Evolutionary conservation across 148 eudicot species (phyloP).

Genomic region (Chenopodium suecicum): DNA sequence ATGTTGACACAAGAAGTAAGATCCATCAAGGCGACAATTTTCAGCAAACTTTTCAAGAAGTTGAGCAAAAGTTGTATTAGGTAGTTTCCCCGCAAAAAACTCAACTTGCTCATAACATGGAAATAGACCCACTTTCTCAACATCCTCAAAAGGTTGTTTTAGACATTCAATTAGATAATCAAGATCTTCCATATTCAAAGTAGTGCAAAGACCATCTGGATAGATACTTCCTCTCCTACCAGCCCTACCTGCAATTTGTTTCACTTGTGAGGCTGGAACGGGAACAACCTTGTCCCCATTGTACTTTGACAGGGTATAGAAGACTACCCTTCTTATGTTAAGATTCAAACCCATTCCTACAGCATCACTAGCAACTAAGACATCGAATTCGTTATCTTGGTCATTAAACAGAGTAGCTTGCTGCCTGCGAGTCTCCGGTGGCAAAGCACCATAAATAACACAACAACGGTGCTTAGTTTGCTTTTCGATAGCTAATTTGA

Average conservation of each 20-base stretch:
- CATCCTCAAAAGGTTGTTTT: conserved; percentile 74
- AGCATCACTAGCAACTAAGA: conserved; percentile 99
- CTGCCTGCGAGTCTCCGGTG: conserved; percentile 94
- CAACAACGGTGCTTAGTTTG: conserved; percentile 87
- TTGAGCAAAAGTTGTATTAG: conserved; percentile 57
- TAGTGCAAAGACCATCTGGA: conserved; percentile 90
- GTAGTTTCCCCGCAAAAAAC: conserved; percentile 78
- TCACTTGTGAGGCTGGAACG: conserved; percentile 89
- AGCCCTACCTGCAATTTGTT: conserved; percentile 97
- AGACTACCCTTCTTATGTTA: conserved; percentile 79
- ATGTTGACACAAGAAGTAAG: conserved; percentile 80
- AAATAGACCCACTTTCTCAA: conserved; percentile 84
- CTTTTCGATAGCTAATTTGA: conserved; percentile 85
- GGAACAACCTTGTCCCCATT: conserved; percentile 85
- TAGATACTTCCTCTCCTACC: conserved; percentile 94
- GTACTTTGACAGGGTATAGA: conserved; percentile 75
- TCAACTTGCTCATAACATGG: conserved; percentile 94
- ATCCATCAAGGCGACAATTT: conserved; percentile 84
- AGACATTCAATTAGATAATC: conserved; percentile 85
- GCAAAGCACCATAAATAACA: conserved; percentile 95
- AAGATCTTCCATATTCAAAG: conserved; percentile 73
- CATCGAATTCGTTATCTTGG: conserved; percentile 73
- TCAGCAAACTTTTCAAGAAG: conserved; percentile 71
- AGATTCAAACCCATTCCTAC: conserved; percentile 99
- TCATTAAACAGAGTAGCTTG: conserved; percentile 88